Base-by-base conservation (phyloP, 164 flowering plant species). In the Macadamia tetraphylla region DNA sequence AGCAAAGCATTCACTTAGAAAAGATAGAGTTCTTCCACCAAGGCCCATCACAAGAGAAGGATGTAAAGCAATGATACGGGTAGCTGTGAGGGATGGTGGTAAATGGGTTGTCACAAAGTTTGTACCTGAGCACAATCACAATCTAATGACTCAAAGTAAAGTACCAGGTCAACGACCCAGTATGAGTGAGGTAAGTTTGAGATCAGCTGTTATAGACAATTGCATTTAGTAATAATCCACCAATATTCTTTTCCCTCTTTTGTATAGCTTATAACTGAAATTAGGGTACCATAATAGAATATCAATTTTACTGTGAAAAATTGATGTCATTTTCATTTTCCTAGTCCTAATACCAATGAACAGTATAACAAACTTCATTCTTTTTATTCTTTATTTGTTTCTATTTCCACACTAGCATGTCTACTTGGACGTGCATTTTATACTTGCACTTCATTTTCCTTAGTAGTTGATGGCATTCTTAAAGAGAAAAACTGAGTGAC, bases 51-150 rank as follows among this genome's bases (percentile, higher is more conserved):
- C 76, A 49, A 72, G 79, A 72, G 75, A 69, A 72, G 80, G 77
- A 49, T 71, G 82, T 71, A 76, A 73, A 55, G 79, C 79, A 1
- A 76, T 76, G 76, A 76, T 76, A 40, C 73, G 79, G 70, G 65
- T 76, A 65, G 74, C 74, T 6, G 74, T 65, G 58, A 73, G 74
- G 51, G 76, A 76, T 72, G 73, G 66, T 55, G 71, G 74, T 30
- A 73, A 70, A 67, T 76, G 79, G 79, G 58, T 67, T 31, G 79
- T 76, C 40, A 76, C 76, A 29, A 76, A 76, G 48, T 76, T 76
- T 35, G 63, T 76, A 29, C 62, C 48, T 43, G 79, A 73, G 59
- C 76, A 76, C 67, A 76, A 73, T 69, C 79, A 76, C 66, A 73
- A 73, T 67, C 71, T 76, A 67, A 67, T 76, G 74, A 32, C 58